Base-by-base conservation (phyloP, 306 rosid genomes). In the Trifolium fragiferum region DNA sequence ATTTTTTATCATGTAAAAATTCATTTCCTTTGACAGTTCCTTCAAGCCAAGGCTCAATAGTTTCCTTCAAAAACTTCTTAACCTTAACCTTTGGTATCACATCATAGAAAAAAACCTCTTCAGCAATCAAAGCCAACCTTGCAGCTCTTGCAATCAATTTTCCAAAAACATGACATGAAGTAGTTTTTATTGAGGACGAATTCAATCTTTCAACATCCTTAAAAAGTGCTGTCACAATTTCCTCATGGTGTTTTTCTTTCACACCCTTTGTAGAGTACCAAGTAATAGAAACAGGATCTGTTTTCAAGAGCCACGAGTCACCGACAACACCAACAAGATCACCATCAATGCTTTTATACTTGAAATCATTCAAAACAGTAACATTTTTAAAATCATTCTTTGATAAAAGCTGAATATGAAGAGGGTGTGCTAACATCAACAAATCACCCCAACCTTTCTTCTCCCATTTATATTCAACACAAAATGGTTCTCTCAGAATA, bases 291-390 rank as follows among this genome's bases (percentile, higher is more conserved):
- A 90, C 70, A 33, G 82, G 81, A 20, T 79, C 78, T 1, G 90
- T 72, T 67, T 82, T 82, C 75, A 92, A 68, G 3, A 59, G 11
- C 98, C 96, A 92, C 10, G 90, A 81, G 64, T 84, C 81, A 3
- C 92, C 96, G 53, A 92, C 88, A 60, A 90, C 80, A 7, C 96
- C 98, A 49, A 90, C 88, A 65, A 92, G 92, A 0, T 88, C 94
- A 7, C 96, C 96, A 79, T 90, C 98, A 23, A 92, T 88, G 57
- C 96, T 88, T 40, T 41, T 87, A 43, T 77, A 87, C 84, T 84
- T 91, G 1, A 91, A 91, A 37, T 80, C 84, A 53, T 76, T 75
- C 70, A 89, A 68, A 80, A 91, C 81, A 65, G 78, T 76, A 7
- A 81, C 83, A n/a, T 72, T 32, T 68, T 60, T 14, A 7, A 54